A percentile compares a stretch with the other conserved stretches of the same genome.
Conservation (phyloP, 1,139 yeast species). For the Sugiyamaella sp. region DNA sequence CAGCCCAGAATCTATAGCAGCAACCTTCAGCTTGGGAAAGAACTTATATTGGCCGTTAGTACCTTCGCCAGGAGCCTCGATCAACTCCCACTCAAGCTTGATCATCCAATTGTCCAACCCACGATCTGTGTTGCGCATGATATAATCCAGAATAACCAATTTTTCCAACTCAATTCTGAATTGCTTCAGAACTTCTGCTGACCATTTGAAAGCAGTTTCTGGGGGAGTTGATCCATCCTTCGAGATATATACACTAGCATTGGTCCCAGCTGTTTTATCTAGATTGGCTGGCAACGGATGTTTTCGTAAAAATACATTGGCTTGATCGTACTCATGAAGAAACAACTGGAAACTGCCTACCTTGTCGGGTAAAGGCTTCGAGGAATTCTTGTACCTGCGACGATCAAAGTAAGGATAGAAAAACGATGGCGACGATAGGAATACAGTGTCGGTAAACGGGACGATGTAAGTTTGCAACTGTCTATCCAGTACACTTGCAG, state of each 20-base stretch:
- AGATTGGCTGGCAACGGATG: constrained; percentile 50
- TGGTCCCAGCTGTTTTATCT: not conserved
- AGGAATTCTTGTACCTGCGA: constrained; percentile 32
- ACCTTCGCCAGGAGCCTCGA: constrained; percentile 22
- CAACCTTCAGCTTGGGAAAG: constrained; percentile 56
- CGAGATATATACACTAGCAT: constrained; percentile 1
- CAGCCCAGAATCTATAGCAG: constrained; percentile 77
- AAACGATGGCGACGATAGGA: constrained; percentile 56
- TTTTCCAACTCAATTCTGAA: constrained; percentile 69
- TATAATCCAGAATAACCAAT: constrained; percentile 68
- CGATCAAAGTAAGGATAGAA: constrained; percentile 58
- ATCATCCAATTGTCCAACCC: constrained; percentile 84
- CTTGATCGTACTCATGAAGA: constrained; percentile 60
- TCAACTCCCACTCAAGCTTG: constrained; percentile 52
- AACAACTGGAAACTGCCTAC: constrained; percentile 72
- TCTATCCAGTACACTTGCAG: constrained; percentile 66
- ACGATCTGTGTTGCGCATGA: constrained; percentile 76
- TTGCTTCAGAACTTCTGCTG: constrained; percentile 51
- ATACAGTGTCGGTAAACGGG: constrained; percentile 65
- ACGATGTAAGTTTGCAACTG: constrained; percentile 62
- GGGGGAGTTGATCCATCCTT: constrained; percentile 11
- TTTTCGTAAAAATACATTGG: constrained; percentile 58
- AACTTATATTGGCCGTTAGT: constrained; percentile 20
- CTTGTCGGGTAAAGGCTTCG: constrained; percentile 49
- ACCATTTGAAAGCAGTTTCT: constrained; percentile 54